Evolutionary conservation across 192 early-diverging fungal species (phyloP), one percentile per base, ranked within the genome.

Genomic region (Rhizophagus prolifer): DNA sequence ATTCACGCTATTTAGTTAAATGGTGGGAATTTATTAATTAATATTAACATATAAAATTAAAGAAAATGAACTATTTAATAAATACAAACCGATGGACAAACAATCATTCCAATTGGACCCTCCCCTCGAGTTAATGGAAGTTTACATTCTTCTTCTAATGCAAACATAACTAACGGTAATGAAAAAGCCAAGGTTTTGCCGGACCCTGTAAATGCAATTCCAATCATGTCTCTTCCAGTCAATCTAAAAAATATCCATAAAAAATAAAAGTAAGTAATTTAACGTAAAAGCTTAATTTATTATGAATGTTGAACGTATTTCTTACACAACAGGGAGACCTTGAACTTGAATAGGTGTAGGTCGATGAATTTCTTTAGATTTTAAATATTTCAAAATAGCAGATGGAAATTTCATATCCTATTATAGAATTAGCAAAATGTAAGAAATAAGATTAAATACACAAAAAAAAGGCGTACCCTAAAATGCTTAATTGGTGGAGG

Each of bases 291-390:
- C 19, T 26, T 26, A 62, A 23, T 1, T 26, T 13, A 38, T 69
- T 31, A 69, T 36, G 21, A 58, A 13, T 30, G n/a, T n/a, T n/a
- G 31, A 59, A 1, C 41, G 10, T 41, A 2, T 59, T 58, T 28
- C 82, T 80, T 87, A 87, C 79, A 91, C 95, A 1, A 95, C 94
- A 1, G 97, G 97, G 50, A 99, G 78, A n/a, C 97, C 97, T 78
- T 98, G 95, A 75, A 97, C 90, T 82, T 99, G 96, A 88, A 99
- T 99, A 13, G 96, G 95, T 30, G 97, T 96, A 10, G 97, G 97
- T 68, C 88, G 84, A n/a, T 86, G 79, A 67, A 99, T 99, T 7
- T 88, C 89, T 77, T 96, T 96, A 8, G 82, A 80, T 76, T 89
- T 86, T 34, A 99, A 85, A 72, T 95, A 94, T 16, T 90, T 84